Percentiles rank a stretch among this genome's conserved stretches.
Evolutionary conservation across 352 stramenopile species (phyloP).

Genomic region (Pythium brachiatum): DNA sequence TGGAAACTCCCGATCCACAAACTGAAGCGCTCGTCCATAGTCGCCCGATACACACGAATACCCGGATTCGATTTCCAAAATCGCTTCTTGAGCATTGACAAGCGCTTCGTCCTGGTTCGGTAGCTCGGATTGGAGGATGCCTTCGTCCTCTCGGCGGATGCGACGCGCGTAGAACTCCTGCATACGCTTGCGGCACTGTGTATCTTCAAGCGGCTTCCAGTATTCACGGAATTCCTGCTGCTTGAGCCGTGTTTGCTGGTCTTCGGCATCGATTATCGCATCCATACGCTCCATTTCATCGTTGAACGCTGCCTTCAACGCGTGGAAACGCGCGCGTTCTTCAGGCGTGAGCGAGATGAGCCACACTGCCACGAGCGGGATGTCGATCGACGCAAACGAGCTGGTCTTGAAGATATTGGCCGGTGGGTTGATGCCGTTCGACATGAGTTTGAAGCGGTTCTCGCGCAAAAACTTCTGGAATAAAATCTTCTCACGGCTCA

Average conservation of each 20-base stretch:
- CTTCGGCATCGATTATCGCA: constrained; percentile 72
- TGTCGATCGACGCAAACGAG: constrained; percentile 89
- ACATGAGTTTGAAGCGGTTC: constrained; percentile 93
- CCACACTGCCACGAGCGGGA: constrained; percentile 89
- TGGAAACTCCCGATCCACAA: constrained; percentile 89
- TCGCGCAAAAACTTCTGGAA: constrained; percentile 94
- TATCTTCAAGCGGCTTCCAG: constrained; percentile 62
- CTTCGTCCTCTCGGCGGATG: constrained; percentile 66
- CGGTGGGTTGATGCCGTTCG: constrained; percentile 89
- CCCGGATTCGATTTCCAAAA: constrained; percentile 85
- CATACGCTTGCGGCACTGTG: constrained; percentile 64
- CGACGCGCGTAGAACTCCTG: constrained; percentile 77
- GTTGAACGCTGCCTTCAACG: constrained; percentile 86
- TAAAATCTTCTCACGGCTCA: constrained; percentile 88
- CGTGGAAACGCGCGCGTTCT: constrained; percentile 84
- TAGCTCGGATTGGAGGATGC: constrained; percentile 42
- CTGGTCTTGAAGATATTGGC: constrained; percentile 88
- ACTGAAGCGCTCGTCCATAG: constrained; percentile 81
- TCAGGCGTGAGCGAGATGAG: constrained; percentile 82
- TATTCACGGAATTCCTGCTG: constrained; percentile 51
- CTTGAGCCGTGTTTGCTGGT: constrained; percentile 42
- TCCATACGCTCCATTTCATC: constrained; percentile 83
- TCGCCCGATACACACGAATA: constrained; percentile 76
- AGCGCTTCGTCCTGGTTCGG: constrained; percentile 63
- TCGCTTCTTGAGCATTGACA: constrained; percentile 74